Percentiles rank a stretch among this genome's conserved stretches.
Conservation (phyloP, 1,139 yeast species). For the Protomyces inouyei region DNA sequence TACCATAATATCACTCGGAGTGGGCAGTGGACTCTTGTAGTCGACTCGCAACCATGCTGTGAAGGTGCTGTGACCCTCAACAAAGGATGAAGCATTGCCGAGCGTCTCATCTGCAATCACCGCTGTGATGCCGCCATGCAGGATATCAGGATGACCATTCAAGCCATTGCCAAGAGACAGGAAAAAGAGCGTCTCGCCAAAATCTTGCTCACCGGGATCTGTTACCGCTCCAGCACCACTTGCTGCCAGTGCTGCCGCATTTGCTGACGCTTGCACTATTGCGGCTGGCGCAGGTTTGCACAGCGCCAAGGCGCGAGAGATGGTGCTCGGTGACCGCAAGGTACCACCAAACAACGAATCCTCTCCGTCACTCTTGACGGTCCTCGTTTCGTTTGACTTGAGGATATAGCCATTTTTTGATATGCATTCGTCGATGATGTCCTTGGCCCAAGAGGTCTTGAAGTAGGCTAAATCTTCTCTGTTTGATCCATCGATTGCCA, state of each 20-base stretch:
- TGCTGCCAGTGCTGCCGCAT: background rate
- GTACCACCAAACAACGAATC: slow-evolving; percentile 16
- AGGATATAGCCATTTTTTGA: background rate
- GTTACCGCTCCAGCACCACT: background rate
- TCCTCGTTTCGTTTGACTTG: slow-evolving; percentile 1
- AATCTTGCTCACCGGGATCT: background rate
- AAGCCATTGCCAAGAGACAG: slow-evolving; percentile 16
- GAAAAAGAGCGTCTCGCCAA: slow-evolving; percentile 14
- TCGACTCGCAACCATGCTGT: slow-evolving; percentile 17
- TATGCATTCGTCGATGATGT: background rate
- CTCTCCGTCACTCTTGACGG: slow-evolving; percentile 9
- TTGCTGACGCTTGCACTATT: background rate
- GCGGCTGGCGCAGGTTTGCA: background rate
- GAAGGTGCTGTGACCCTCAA: slow-evolving; percentile 4
- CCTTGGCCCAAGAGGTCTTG: background rate
- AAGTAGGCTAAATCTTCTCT: background rate
- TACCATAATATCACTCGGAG: slow-evolving; percentile 14
- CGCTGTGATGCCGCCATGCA: slow-evolving; percentile 21
- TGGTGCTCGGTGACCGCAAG: background rate
- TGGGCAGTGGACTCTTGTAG: slow-evolving; percentile 14
- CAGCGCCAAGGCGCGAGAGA: background rate
- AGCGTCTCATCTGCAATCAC: slow-evolving; percentile 16
- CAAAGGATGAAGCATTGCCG: slow-evolving; percentile 1
- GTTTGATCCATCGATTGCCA: background rate
- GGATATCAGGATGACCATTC: slow-evolving; percentile 11